Percentiles rank a stretch among this genome's conserved stretches.
These are phyloP conservation scores for Dactylonectria estremocensis DNA, from an alignment of 2,329 filamentous ascomycete species.

Conservation along the genomic window DNA sequence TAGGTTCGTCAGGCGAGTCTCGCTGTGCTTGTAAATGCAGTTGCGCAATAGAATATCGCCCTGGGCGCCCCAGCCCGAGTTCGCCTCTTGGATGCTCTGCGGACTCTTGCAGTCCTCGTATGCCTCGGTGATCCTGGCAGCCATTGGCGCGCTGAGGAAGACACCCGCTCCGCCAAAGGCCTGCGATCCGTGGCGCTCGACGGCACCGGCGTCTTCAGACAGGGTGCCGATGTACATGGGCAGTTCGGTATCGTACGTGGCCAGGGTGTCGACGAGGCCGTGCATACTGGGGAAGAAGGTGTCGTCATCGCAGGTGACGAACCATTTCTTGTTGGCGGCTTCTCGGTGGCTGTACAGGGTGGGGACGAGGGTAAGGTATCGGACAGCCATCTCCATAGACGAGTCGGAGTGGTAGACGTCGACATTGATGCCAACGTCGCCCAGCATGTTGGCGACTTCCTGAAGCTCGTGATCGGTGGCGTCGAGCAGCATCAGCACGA, in stretches of 20 bases:
- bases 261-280: conserved; percentile 65
- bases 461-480: conserved; percentile 67
- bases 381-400: conserved; percentile 70
- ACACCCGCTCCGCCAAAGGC: conserved; percentile 76
- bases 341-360: conserved; percentile 68
- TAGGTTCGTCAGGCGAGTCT: conserved; percentile 70
- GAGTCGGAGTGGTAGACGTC: conserved; percentile 70
- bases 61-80: conserved; percentile 72
- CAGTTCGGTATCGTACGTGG: conserved; percentile 65
- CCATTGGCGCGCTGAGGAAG: conserved; percentile 70
- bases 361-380: conserved; percentile 70
- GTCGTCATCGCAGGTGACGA: conserved; percentile 75
- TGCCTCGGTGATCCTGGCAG: conserved; percentile 61
- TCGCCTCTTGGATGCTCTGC: conserved; percentile 67
- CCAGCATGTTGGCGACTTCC: conserved; percentile 63
- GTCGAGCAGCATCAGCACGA: conserved; percentile 69
- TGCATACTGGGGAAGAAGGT: conserved; percentile 76
- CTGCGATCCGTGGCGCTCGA: conserved; percentile 73
- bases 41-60: conserved; percentile 75
- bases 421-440: conserved; percentile 67
- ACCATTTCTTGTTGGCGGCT: conserved; percentile 68
- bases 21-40: conserved; percentile 75
- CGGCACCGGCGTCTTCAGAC: conserved; percentile 73
- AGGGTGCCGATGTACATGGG: conserved; percentile 74
- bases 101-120: conserved; percentile 63